These are phyloP conservation scores for Dryas alaskensis DNA, from an alignment of 306 rosid species.

Conservation along the genomic window DNA sequence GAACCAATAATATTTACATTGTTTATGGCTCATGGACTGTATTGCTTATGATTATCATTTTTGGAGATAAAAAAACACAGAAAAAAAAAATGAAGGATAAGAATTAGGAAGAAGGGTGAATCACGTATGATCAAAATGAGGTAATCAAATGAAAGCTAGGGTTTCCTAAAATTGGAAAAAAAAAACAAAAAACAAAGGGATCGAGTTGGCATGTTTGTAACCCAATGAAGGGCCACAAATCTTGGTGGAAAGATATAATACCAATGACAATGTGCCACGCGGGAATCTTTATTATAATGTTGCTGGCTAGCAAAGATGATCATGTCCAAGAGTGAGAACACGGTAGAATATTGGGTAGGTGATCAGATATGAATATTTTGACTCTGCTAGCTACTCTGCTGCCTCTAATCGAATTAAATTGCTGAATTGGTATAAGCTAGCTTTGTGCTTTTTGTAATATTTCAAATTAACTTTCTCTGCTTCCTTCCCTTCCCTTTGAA, in stretches of 20 bases:
- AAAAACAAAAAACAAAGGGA: neutral
- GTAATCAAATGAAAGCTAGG: neutral
- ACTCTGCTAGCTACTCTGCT: neutral
- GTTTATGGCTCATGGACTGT: too few relatives aligned
- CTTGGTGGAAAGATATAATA: slow-evolving; percentile 50
- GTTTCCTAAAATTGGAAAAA: neutral
- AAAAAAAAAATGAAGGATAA: neutral
- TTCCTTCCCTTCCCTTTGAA: too few relatives aligned
- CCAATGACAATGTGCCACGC: slow-evolving; percentile 42
- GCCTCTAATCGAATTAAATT: slow-evolving; percentile 19
- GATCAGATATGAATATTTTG: slow-evolving; percentile 22
- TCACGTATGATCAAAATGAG: slow-evolving; percentile 5
- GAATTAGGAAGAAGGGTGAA: neutral
- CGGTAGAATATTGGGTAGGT: slow-evolving; percentile 67
- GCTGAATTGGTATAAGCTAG: slow-evolving; percentile 6
- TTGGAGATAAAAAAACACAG: too few relatives aligned
- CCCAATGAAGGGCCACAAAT: slow-evolving; percentile 43
- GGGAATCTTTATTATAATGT: slow-evolving; percentile 34
- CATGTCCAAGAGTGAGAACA: slow-evolving; percentile 35
- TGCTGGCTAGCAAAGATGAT: slow-evolving; percentile 24
- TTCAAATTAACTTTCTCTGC: too few relatives aligned
- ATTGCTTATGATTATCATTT: too few relatives aligned
- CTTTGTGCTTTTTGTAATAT: neutral
- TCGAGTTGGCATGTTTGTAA: slow-evolving; percentile 25
- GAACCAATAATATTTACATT: too few relatives aligned